Percentiles rank a stretch among this genome's conserved stretches.
Conservation (phyloP, 352 stramenopile genomes). For the Phytophthora boehmeriae region DNA sequence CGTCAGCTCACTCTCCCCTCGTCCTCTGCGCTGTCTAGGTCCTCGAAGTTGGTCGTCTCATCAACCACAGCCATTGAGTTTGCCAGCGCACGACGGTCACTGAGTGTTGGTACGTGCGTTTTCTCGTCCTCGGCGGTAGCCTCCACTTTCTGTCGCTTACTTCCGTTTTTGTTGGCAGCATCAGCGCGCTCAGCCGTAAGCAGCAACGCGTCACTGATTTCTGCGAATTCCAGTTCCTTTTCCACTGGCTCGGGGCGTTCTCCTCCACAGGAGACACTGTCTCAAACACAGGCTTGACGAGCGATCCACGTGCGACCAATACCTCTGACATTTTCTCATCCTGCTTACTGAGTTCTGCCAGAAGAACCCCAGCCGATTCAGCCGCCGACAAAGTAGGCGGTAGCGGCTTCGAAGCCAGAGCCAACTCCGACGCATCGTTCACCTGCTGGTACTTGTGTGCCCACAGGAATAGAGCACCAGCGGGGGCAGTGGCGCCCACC, state of each 20-base stretch:
- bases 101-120: conserved; percentile 76
- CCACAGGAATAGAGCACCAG: conserved; percentile 78
- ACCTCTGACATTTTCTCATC: conserved; percentile 43
- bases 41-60: conserved; percentile 64
- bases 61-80: conserved; percentile 70
- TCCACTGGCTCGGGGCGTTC: conserved; percentile 56
- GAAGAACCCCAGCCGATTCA: conserved; percentile 51
- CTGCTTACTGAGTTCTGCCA: conserved; percentile 39
- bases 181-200: conserved; percentile 44
- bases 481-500: conserved; percentile 59
- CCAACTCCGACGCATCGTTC: conserved; percentile 28
- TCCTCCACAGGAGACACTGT: conserved; percentile 65
- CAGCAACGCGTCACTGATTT: conserved; percentile 73
- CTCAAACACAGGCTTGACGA: conserved; percentile 83
- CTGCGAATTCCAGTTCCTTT: conserved; percentile 55
- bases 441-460: conserved; percentile 66
- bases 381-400: conserved; percentile 41
- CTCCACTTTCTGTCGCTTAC: conserved; percentile 70
- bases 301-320: conserved; percentile 70
- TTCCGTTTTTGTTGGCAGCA: conserved; percentile 39
- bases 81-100: conserved; percentile 59
- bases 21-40: conserved; percentile 49
- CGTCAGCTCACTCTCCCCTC: conserved; percentile 65
- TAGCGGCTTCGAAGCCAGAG: conserved; percentile 70
- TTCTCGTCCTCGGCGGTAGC: conserved; percentile 51